Percentiles rank a stretch among this genome's conserved stretches.
phyloP scores from a whole-genome alignment of 2,329 filamentous ascomycete genomes.

The Orbilia oligospora region DNA sequence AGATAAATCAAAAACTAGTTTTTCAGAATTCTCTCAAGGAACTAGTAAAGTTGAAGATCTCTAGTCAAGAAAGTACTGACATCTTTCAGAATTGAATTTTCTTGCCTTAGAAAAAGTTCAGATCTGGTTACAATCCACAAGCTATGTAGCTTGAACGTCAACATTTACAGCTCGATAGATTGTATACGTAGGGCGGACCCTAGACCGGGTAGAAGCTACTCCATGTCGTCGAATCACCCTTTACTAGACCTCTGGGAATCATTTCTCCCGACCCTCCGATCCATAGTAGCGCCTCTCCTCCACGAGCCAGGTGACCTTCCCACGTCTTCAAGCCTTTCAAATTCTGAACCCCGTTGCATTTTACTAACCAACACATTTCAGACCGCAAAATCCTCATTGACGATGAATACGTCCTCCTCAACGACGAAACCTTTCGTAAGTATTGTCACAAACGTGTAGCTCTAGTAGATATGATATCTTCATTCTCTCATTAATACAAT shows the following conservation, averaged over 20 bases:
- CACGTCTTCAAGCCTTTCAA: background rate
- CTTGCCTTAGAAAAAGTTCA: too few relatives aligned
- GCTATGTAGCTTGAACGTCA: too few relatives aligned
- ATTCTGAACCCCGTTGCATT: slow-evolving; percentile 36
- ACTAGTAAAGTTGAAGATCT: too few relatives aligned
- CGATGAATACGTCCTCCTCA: slow-evolving; percentile 28
- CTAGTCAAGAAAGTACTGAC: too few relatives aligned
- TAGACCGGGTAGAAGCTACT: background rate
- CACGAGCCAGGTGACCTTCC: slow-evolving; percentile 14
- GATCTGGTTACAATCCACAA: too few relatives aligned
- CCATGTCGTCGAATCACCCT: background rate
- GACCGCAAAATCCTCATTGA: slow-evolving; percentile 26
- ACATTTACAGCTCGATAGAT: too few relatives aligned
- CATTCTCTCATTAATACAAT: background rate
- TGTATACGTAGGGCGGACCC: too few relatives aligned
- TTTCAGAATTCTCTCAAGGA: too few relatives aligned
- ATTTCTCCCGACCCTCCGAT: slow-evolving; percentile 22
- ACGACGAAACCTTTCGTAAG: slow-evolving; percentile 55
- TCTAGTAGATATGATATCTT: too few relatives aligned
- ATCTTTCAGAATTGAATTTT: too few relatives aligned
- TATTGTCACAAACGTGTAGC: background rate
- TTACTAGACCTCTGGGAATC: slow-evolving; percentile 24
- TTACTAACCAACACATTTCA: slow-evolving; percentile 51
- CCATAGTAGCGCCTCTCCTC: slow-evolving; percentile 5
- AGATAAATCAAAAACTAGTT: too few relatives aligned